Conservation (phyloP, 2,329 filamentous ascomycete species). For the Clonostachys sp. region DNA sequence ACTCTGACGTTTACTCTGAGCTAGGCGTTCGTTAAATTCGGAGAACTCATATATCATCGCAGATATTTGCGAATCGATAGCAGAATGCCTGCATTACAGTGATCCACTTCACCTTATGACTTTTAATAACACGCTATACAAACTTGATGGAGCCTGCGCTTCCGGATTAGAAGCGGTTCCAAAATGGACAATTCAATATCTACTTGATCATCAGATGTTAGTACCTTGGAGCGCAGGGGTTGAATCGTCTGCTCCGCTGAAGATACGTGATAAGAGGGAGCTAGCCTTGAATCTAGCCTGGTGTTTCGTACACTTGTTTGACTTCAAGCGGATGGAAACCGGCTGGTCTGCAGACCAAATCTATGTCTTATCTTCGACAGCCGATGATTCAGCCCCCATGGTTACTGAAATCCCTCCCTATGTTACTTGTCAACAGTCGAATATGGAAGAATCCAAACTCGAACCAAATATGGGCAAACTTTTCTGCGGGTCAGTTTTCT, state of each 20-base stretch:
- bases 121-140: neutral
- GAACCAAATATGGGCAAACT: neutral
- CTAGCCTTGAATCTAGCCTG: neutral
- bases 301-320: neutral
- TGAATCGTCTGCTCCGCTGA: neutral
- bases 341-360: neutral
- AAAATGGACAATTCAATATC: neutral
- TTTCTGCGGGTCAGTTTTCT: neutral
- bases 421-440: neutral
- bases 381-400: neutral
- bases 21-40: neutral
- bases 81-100: neutral
- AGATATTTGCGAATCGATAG: neutral
- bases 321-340: neutral
- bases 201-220: neutral
- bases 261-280: neutral
- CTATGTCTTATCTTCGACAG: neutral
- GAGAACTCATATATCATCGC: neutral
- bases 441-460: neutral
- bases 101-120: neutral
- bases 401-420: neutral
- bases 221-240: neutral
- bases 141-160: neutral
- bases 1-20: neutral
- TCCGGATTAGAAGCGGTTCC: neutral